Conservation (phyloP, 805 yeast species). For the Pichia phayaonensis region DNA sequence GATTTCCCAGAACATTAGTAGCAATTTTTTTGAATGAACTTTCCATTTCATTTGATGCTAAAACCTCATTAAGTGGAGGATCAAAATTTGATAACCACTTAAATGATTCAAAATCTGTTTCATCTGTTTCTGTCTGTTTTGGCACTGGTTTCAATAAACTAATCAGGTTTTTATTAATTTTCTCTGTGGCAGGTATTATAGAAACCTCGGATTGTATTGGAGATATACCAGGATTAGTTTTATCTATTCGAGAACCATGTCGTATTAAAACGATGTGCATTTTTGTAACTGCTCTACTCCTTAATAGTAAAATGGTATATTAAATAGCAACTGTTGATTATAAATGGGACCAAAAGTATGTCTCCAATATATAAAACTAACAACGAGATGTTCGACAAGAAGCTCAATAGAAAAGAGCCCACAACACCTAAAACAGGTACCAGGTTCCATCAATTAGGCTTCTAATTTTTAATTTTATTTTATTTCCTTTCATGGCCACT, state of each 20-base stretch:
- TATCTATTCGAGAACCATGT: slow-evolving; percentile 29
- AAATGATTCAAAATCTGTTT: slow-evolving; percentile 15
- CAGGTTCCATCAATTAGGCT: too few relatives aligned
- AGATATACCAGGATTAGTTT: slow-evolving; percentile 12
- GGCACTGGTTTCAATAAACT: not conserved
- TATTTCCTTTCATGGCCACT: not conserved
- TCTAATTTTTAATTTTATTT: too few relatives aligned
- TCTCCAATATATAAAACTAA: not conserved
- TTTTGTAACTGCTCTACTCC: not conserved
- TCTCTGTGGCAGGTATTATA: not conserved
- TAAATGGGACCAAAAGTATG: not conserved
- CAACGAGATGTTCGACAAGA: too few relatives aligned
- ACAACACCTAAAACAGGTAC: not conserved
- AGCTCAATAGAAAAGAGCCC: not conserved
- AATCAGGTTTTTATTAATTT: not conserved
- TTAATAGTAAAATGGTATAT: not conserved
- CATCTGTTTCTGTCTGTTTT: not conserved
- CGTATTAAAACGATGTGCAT: slow-evolving; percentile 30
- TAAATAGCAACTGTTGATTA: not conserved
- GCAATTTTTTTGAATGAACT: slow-evolving; percentile 22
- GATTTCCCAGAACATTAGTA: slow-evolving; percentile 16
- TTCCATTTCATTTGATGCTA: slow-evolving; percentile 23
- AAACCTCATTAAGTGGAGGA: slow-evolving; percentile 26
- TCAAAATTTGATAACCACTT: slow-evolving; percentile 30
- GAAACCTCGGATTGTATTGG: slow-evolving; percentile 7